Base-by-base conservation (phyloP, 257 asterid genomes). In the Petunia secreta region DNA sequence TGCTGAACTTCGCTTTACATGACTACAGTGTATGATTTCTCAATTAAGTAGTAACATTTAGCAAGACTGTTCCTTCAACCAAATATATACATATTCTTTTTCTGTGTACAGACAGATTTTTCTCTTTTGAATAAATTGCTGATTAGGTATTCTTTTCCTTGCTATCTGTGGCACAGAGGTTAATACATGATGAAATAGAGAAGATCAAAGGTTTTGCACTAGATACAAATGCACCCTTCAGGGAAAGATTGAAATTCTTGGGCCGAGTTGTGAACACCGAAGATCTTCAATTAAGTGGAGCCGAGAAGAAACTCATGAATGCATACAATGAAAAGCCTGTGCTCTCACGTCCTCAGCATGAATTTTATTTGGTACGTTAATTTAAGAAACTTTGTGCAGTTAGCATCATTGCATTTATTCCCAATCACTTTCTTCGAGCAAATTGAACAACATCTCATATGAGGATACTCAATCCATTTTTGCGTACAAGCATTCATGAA, bases 261-360 rank as follows among this genome's bases (percentile, higher is more conserved):
- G 96, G 91, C 73, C 87, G 97, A 86, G 85, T 94, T 55, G 90
- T 62, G 65, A 95, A 95, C 74, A 34, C 87, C 10, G 99, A 95
- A 67, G 97, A 91, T 75, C 92, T 95, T 83, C 91, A 85, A 9
- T 80, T 95, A 80, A 89, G 85, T 73, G 81, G 89, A 1, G 88
- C 99, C 1, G 99, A 92, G 90, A 93, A 92, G 89, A 93, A 92
- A 82, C 97, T 95, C 63, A 87, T 95, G 92, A 91, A 89, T 77
- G 92, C 97, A 83, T 95, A 93, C 87, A 93, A 95, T 14, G 99
- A 95, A 84, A 95, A 93, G 84, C 99, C 99, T 0, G 89, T 95
- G 77, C 98, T 95, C 80, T 84, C 99, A 3, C 99, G 98, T 63
- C 98, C 99, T 65, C 99, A 94, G 66, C 98, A 94, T 80, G 95